A percentile compares a stretch with the other conserved stretches of the same genome.
These are phyloP conservation scores for Aspergillus carbonarius DNA, from an alignment of 2,329 filamentous ascomycete species.

Conservation along the genomic window DNA sequence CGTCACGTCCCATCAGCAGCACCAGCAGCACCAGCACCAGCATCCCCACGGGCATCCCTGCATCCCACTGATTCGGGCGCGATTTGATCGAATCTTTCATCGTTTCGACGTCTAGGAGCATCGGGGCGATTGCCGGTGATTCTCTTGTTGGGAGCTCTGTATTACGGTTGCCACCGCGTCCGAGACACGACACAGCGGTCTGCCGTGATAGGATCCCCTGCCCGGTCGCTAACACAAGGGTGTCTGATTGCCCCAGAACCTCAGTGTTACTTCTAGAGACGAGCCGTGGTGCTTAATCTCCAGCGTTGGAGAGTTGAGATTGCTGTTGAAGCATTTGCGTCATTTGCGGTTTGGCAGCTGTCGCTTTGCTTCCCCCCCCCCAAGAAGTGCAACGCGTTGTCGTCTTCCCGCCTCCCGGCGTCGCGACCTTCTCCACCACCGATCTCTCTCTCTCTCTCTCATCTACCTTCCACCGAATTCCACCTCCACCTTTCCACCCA, in stretches of 20 bases:
- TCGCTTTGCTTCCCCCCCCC: constrained; percentile 17
- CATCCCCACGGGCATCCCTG: not conserved
- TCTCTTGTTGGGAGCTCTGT: not conserved
- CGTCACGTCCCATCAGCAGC: constrained; percentile 7
- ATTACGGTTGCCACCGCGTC: constrained; percentile 2
- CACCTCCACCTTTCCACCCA: constrained; percentile 25
- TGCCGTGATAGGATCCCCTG: not conserved
- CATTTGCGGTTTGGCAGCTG: constrained; percentile 20
- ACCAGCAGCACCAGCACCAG: not conserved
- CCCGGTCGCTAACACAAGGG: not conserved
- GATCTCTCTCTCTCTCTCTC: constrained; percentile 26
- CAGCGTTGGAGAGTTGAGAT: not conserved
- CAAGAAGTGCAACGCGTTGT: constrained; percentile 27
- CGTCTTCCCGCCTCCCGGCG: constrained; percentile 29
- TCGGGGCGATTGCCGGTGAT: not conserved
- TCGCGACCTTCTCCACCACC: constrained; percentile 31
- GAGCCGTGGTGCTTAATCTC: constrained; percentile 2
- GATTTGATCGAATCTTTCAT: not conserved
- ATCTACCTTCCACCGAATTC: constrained; percentile 22
- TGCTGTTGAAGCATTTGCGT: constrained; percentile 23
- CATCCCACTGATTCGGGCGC: not conserved
- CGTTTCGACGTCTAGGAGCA: not conserved
- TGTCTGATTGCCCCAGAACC: not conserved
- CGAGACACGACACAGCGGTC: not conserved
- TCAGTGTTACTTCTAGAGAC: not conserved